phyloP scores from a whole-genome alignment of 805 yeast species.

The Naumovozyma baii region DNA sequence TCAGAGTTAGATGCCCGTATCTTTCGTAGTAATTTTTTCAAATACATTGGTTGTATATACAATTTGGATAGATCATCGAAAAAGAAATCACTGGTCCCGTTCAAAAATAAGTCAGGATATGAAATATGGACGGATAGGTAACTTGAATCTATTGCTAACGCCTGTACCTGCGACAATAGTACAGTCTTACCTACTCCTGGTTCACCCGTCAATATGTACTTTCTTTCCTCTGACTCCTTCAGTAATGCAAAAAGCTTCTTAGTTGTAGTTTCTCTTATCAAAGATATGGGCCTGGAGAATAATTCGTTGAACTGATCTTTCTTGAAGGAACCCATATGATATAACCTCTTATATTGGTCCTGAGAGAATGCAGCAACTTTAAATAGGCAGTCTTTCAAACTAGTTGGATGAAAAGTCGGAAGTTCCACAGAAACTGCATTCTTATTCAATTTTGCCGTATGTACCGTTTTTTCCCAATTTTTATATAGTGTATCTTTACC shows the following conservation, averaged over 20 bases:
- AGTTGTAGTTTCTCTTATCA: conserved; percentile 45
- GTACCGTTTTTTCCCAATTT: conserved; percentile 28
- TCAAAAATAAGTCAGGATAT: conserved; percentile 48
- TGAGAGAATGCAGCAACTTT: conserved; percentile 35
- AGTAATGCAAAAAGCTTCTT: conserved; percentile 34
- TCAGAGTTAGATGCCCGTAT: conserved; percentile 38
- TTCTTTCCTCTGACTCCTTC: conserved; percentile 35
- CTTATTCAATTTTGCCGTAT: conserved; percentile 23
- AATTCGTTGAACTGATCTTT: conserved; percentile 61
- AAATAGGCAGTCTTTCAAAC: conserved; percentile 12
- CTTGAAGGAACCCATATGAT: conserved; percentile 52
- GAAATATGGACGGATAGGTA: conserved; percentile 58
- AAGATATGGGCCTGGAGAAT: conserved; percentile 48
- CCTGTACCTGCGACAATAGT: conserved; percentile 46
- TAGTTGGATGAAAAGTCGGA: conserved; percentile 15
- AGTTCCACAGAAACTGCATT: conserved; percentile 21
- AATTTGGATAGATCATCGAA: conserved; percentile 38
- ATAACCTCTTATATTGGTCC: conserved; percentile 35
- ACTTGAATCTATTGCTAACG: conserved; percentile 35
- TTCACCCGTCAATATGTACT: conserved; percentile 54
- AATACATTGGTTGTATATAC: conserved; percentile 73
- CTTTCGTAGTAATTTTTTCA: conserved; percentile 50
- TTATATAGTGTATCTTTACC: conserved; percentile 26
- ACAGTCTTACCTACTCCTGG: conserved; percentile 77
- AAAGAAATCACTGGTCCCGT: conserved; percentile 65